Evolutionary conservation across 352 stramenopile genomes (phyloP).

Genomic region (Pythium pyrilobum): DNA sequence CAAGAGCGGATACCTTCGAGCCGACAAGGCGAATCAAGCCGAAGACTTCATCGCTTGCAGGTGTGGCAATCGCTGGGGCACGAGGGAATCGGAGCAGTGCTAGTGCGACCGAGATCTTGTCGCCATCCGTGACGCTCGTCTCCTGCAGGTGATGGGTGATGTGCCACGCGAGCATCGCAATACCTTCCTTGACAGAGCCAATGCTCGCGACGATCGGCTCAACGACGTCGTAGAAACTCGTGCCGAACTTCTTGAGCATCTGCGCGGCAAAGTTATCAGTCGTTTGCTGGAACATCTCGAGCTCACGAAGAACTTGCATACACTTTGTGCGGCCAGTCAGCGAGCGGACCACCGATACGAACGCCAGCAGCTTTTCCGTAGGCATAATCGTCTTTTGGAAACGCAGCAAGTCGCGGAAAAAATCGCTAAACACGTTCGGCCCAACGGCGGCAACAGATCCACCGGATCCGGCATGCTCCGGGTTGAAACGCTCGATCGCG

Average conservation of each 20-base stretch:
- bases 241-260: constrained; percentile 59
- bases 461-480: not conserved
- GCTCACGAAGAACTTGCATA: constrained; percentile 67
- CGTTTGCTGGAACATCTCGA: constrained; percentile 88
- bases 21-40: constrained; percentile 19
- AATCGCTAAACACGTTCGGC: constrained; percentile 46
- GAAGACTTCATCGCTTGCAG: constrained; percentile 12
- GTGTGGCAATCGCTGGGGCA: not conserved
- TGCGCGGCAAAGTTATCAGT: constrained; percentile 75
- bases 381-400: constrained; percentile 78
- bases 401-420: constrained; percentile 68
- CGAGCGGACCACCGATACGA: constrained; percentile 34
- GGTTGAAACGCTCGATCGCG: constrained; percentile 26
- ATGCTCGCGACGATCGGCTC: constrained; percentile 74
- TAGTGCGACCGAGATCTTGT: constrained; percentile 47
- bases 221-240: constrained; percentile 80
- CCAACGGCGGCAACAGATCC: not conserved
- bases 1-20: constrained; percentile 9
- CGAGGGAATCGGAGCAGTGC: constrained; percentile 71
- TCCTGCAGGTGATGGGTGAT: constrained; percentile 56
- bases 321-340: constrained; percentile 41
- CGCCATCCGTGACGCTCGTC: constrained; percentile 28
- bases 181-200: constrained; percentile 81
- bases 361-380: constrained; percentile 43
- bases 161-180: constrained; percentile 65